These are phyloP conservation scores for Cicer judaicum DNA, from an alignment of 306 rosid species.

Conservation along the genomic window DNA sequence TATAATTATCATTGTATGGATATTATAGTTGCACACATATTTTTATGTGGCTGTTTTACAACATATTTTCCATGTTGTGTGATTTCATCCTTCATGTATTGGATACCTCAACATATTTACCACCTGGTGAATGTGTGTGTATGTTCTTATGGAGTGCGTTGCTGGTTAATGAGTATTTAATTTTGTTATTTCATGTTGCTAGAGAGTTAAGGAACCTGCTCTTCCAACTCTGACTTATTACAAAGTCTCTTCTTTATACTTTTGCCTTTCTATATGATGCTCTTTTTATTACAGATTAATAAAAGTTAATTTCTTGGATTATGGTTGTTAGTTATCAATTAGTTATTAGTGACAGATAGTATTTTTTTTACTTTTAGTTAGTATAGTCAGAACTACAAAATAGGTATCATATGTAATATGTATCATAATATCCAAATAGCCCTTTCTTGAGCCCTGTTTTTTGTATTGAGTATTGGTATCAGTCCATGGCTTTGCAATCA, in stretches of 20 bases:
- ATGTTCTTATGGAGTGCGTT: constrained; percentile 1
- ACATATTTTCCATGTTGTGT: not conserved
- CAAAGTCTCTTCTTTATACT: not conserved
- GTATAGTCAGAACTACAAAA: not conserved
- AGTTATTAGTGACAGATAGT: not conserved
- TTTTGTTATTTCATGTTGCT: constrained; percentile 12
- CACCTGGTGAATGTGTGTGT: not conserved
- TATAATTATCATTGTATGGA: not conserved
- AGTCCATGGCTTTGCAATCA: constrained; percentile 11
- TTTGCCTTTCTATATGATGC: not conserved
- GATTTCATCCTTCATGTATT: constrained; percentile 10
- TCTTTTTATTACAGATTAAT: constrained; percentile 10
- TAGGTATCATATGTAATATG: not conserved
- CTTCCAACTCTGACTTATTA: not conserved
- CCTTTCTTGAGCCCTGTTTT: not conserved
- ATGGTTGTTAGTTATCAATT: not conserved
- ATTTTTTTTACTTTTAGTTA: not conserved
- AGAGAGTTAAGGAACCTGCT: constrained; percentile 1
- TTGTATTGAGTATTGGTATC: not conserved
- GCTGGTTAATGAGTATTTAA: not conserved
- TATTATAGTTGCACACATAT: not conserved
- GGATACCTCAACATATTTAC: not conserved
- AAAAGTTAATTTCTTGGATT: not conserved
- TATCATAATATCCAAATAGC: not conserved
- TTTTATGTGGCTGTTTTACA: not conserved